Conservation (phyloP, 164 flowering plant species). For the Litsea cubeba region DNA sequence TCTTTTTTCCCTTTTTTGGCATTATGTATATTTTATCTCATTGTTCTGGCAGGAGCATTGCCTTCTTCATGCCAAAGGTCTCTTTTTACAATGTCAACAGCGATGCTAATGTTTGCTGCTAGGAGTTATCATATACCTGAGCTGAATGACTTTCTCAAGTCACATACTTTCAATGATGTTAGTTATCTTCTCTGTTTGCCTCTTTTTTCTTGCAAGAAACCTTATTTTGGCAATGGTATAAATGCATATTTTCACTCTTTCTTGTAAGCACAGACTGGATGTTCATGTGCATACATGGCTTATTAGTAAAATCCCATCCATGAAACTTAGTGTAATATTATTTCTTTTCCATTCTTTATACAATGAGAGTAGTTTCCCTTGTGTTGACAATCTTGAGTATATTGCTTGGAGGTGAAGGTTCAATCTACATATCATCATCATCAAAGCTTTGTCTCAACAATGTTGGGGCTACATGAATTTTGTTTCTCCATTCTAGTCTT, state of each 20-base stretch:
- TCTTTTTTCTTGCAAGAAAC: not conserved
- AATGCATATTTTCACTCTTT: no score
- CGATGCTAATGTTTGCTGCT: conserved; percentile 76
- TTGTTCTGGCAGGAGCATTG: conserved; percentile 42
- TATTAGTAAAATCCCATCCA: no score
- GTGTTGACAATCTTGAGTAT: not conserved
- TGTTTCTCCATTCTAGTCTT: no score
- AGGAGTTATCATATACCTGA: conserved; percentile 62
- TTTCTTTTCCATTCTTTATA: no score
- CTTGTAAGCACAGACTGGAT: no score
- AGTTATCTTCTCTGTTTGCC: conserved; percentile 25
- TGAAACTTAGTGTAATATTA: no score
- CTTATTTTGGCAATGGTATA: not conserved
- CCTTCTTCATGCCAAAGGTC: conserved; percentile 62
- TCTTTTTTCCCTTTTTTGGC: not conserved
- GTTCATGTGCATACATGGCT: no score
- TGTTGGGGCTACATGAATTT: no score
- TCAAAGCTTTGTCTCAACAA: no score
- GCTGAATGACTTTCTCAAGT: conserved; percentile 44
- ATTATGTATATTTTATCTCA: not conserved
- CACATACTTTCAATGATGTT: conserved; percentile 49
- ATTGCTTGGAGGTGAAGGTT: no score
- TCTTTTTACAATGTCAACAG: conserved; percentile 46
- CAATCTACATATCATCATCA: no score
- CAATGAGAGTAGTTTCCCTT: not conserved